Evolutionary conservation across 2,329 filamentous ascomycete species (phyloP).

Genomic region (Colletotrichum sp.): DNA sequence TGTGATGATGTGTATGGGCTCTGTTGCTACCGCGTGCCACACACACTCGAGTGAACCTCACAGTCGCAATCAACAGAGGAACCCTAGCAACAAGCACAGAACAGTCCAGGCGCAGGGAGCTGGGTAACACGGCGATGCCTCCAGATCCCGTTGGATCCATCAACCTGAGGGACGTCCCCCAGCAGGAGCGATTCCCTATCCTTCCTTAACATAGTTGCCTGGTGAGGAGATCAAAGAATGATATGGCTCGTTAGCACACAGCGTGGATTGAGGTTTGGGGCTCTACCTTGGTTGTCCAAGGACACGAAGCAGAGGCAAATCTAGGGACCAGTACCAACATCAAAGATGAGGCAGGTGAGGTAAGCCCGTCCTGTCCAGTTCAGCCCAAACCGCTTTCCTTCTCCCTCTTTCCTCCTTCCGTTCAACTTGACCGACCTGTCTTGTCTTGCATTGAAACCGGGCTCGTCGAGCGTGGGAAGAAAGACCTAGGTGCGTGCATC

Average conservation of each 20-base stretch:
- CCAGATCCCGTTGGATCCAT: neutral
- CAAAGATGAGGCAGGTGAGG: neutral
- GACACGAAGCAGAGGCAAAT: neutral
- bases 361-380: slow-evolving; percentile 1
- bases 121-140: neutral
- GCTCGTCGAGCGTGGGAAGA: slow-evolving; percentile 7
- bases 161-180: neutral
- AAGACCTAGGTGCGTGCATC: slow-evolving; percentile 6
- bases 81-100: neutral
- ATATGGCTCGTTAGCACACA: neutral
- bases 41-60: neutral
- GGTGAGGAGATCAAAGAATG: neutral
- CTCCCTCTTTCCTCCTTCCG: slow-evolving; percentile 17
- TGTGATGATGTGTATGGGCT: neutral
- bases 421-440: slow-evolving; percentile 14
- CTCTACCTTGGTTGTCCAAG: neutral
- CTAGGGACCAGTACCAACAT: neutral
- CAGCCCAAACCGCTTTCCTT: slow-evolving; percentile 5
- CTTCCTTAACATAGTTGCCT: neutral
- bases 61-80: neutral
- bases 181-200: neutral
- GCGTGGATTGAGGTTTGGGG: neutral
- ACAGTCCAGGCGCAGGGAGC: neutral
- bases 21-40: neutral
- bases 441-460: slow-evolving; percentile 15